Evolutionary conservation across 208 protist genomes (phyloP).

Genomic region (Leishmania braziliensis): DNA sequence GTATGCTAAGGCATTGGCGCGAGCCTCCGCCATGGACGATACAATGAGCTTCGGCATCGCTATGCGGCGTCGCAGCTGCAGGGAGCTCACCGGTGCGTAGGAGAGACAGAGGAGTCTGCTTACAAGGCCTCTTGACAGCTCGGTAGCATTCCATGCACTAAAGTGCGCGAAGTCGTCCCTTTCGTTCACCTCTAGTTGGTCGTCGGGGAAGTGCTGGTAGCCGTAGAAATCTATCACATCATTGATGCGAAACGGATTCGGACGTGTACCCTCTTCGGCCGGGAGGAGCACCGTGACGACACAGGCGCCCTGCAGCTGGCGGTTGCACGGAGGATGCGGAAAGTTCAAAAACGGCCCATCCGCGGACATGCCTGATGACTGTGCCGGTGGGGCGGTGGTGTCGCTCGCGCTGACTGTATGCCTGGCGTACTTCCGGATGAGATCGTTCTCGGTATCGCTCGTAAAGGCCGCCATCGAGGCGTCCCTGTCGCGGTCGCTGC

Average conservation of each 20-base stretch:
- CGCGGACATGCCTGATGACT: neutral
- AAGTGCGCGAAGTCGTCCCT: slow-evolving; percentile 57
- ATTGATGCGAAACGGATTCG: slow-evolving; percentile 49
- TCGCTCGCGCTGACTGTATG: neutral
- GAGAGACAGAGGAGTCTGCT: slow-evolving; percentile 50
- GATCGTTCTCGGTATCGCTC: neutral
- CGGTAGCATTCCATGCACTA: slow-evolving; percentile 55
- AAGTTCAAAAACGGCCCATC: slow-evolving; percentile 28
- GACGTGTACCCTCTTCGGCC: neutral
- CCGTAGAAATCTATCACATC: slow-evolving; percentile 81
- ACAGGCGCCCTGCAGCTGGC: slow-evolving; percentile 24
- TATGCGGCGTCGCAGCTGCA: slow-evolving; percentile 7
- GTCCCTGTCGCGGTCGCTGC: slow-evolving; percentile 11
- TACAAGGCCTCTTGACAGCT: slow-evolving; percentile 44
- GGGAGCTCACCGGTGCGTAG: slow-evolving; percentile 22
- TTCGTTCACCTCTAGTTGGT: slow-evolving; percentile 22
- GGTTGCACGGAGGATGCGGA: slow-evolving; percentile 24
- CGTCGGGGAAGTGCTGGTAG: slow-evolving; percentile 48
- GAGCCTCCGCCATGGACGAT: slow-evolving; percentile 4
- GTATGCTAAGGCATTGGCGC: slow-evolving; percentile 14
- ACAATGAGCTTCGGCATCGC: neutral
- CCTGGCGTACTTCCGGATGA: slow-evolving; percentile 1
- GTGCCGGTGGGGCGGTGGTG: neutral
- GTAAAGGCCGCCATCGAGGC: too few species aligned
- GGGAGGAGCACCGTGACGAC: slow-evolving; percentile 36